phyloP scores from a whole-genome alignment of 2,329 filamentous ascomycete genomes.

The Colletotrichum navitas region DNA sequence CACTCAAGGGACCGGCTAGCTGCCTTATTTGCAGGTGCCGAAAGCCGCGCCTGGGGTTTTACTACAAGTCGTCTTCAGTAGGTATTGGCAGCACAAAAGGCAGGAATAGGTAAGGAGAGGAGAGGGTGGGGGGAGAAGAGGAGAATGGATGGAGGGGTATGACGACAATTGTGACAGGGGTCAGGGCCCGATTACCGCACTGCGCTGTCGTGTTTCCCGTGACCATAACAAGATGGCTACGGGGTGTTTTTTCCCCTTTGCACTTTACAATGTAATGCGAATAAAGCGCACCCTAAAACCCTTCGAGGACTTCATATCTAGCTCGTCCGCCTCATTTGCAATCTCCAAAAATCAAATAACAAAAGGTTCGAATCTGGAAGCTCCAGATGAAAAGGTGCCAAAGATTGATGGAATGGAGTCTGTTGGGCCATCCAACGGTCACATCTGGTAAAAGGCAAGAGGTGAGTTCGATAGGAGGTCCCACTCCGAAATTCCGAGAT shows the following conservation, averaged over 20 bases:
- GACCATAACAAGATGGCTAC: neutral
- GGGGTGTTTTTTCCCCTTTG: no score
- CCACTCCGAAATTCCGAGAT: no score
- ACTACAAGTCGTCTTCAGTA: neutral
- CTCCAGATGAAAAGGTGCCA: slow-evolving; percentile 48
- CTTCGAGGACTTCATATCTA: neutral
- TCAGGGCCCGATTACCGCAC: neutral
- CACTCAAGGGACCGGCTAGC: neutral
- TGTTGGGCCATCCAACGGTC: slow-evolving; percentile 65
- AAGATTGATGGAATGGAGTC: slow-evolving; percentile 57
- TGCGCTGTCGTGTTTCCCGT: neutral
- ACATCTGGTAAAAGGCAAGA: slow-evolving; percentile 80
- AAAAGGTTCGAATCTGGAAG: slow-evolving; percentile 47
- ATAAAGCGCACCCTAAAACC: neutral
- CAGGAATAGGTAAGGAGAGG: neutral
- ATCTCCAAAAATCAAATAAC: neutral
- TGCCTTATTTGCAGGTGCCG: slow-evolving; percentile 16
- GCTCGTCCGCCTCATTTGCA: neutral
- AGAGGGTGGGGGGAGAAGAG: neutral
- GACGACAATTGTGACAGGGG: slow-evolving; percentile 31
- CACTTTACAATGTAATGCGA: neutral
- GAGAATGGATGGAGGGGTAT: slow-evolving; percentile 32
- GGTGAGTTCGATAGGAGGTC: slow-evolving; percentile 74
- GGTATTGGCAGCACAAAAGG: neutral
- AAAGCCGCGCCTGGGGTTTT: slow-evolving; percentile 12